Evolutionary conservation across 2,329 filamentous ascomycete species (phyloP).

Genomic region (Arthrobotrys sinensis): DNA sequence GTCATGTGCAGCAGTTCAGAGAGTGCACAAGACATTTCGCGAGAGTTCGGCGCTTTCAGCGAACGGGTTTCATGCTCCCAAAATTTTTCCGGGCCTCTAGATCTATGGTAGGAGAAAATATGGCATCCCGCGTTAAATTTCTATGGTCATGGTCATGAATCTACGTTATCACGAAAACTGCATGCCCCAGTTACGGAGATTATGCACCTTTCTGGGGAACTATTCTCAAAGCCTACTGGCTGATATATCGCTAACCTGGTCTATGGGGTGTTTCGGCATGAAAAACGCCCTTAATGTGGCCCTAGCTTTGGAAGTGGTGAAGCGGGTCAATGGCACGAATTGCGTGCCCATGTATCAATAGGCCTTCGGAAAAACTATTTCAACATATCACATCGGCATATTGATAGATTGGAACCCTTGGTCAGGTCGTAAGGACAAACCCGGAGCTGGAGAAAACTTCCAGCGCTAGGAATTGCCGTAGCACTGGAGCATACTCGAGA

Average conservation of each 20-base stretch:
- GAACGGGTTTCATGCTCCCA: constrained; percentile 19
- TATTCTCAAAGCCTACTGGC: constrained; percentile 29
- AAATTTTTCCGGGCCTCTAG: constrained; percentile 42
- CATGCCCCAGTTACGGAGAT: constrained; percentile 28
- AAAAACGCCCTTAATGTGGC: constrained; percentile 21
- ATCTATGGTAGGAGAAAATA: background rate
- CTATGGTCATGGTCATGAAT: background rate
- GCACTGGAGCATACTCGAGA: background rate
- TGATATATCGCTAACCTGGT: constrained; percentile 9
- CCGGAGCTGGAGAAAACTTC: constrained; percentile 33
- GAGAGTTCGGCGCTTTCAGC: constrained; percentile 2
- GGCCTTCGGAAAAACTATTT: constrained; percentile 56
- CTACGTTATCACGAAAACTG: constrained; percentile 32
- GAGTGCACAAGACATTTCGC: background rate
- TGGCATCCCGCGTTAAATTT: constrained; percentile 7
- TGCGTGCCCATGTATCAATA: background rate
- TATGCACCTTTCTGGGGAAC: constrained; percentile 25
- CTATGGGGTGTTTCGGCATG: constrained; percentile 1
- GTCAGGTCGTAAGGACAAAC: background rate
- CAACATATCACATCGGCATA: constrained; percentile 12
- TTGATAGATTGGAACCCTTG: background rate
- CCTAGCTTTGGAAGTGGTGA: constrained; percentile 17
- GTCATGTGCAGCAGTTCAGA: constrained; percentile 18
- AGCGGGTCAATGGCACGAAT: constrained; percentile 6
- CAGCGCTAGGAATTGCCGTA: constrained; percentile 15